A percentile compares a stretch with the other conserved stretches of the same genome.
These are phyloP conservation scores for Talaromyces sp. DNA, from an alignment of 2,329 filamentous ascomycete genomes.

Conservation along the genomic window DNA sequence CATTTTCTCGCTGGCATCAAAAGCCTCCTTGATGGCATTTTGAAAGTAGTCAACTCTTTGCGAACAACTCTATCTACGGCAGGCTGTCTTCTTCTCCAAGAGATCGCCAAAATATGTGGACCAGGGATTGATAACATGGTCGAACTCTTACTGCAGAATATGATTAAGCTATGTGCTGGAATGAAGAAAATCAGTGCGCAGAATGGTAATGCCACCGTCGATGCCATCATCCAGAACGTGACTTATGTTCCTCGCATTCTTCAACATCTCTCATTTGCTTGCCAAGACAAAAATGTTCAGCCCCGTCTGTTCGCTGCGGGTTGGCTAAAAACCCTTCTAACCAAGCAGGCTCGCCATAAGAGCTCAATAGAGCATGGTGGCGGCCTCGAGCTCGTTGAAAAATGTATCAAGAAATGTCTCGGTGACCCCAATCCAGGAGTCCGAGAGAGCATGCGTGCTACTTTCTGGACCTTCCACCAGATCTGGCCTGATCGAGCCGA, in stretches of 20 bases:
- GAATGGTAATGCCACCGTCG: conserved; percentile 76
- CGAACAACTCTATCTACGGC: conserved; percentile 88
- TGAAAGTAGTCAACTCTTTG: conserved; percentile 79
- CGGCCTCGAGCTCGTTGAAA: conserved; percentile 78
- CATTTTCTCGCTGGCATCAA: conserved; percentile 71
- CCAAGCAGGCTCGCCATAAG: conserved; percentile 73
- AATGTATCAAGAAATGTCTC: conserved; percentile 86
- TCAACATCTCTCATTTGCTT: conserved; percentile 79
- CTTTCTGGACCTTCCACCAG: conserved; percentile 79
- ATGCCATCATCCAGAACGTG: conserved; percentile 73
- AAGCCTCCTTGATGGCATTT: conserved; percentile 75
- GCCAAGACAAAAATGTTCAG: conserved; percentile 90
- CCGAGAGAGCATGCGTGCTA: conserved; percentile 77
- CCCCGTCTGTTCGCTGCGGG: conserved; percentile 73
- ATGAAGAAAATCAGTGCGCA: conserved; percentile 93
- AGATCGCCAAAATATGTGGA: conserved; percentile 73
- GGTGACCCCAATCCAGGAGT: conserved; percentile 86
- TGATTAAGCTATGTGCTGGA: conserved; percentile 83
- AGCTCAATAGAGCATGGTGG: conserved; percentile 79
- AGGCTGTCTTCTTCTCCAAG: conserved; percentile 79
- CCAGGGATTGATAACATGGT: conserved; percentile 82
- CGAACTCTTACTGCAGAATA: conserved; percentile 81
- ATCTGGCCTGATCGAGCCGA: conserved; percentile 79
- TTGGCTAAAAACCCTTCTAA: conserved; percentile 82
- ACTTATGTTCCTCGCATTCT: conserved; percentile 78